Evolutionary conservation across 352 stramenopile species (phyloP).

Genomic region (Phytophthora citricola): DNA sequence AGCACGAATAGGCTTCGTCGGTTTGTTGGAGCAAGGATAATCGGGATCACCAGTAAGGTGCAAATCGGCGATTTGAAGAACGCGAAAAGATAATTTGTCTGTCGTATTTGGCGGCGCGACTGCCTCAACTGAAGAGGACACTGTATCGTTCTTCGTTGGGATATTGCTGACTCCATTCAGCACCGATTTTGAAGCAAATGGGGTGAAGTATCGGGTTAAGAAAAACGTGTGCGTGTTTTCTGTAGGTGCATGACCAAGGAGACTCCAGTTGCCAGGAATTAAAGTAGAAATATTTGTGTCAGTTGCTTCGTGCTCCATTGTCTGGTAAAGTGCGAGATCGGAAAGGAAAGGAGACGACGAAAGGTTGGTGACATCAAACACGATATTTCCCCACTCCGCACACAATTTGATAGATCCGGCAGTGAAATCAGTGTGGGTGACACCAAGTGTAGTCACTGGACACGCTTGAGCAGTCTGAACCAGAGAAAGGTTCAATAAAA

Average conservation of each 20-base stretch:
- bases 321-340: slow-evolving; percentile 35
- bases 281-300: slow-evolving; percentile 25
- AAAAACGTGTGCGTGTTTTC: slow-evolving; percentile 30
- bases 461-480: slow-evolving; percentile 25
- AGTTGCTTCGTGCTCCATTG: slow-evolving; percentile 20
- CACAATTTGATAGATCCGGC: slow-evolving; percentile 33
- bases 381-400: slow-evolving; percentile 28
- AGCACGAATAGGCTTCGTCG: slow-evolving; percentile 21
- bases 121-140: slow-evolving; percentile 39
- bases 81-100: slow-evolving; percentile 53
- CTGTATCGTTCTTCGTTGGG: slow-evolving; percentile 5
- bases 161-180: neutral
- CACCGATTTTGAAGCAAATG: slow-evolving; percentile 12
- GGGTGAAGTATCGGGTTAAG: slow-evolving; percentile 25
- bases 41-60: slow-evolving; percentile 57
- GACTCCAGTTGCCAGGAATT: slow-evolving; percentile 33
- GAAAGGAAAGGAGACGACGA: slow-evolving; percentile 32
- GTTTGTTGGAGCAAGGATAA: slow-evolving; percentile 37
- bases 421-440: slow-evolving; percentile 30
- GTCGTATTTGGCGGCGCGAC: slow-evolving; percentile 21
- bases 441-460: neutral
- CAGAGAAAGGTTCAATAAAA: slow-evolving; percentile 29
- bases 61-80: slow-evolving; percentile 75
- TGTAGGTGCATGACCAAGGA: slow-evolving; percentile 27
- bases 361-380: slow-evolving; percentile 24